Conservation (phyloP, 2,329 filamentous ascomycete species). For the Aureobasidium sp. region DNA sequence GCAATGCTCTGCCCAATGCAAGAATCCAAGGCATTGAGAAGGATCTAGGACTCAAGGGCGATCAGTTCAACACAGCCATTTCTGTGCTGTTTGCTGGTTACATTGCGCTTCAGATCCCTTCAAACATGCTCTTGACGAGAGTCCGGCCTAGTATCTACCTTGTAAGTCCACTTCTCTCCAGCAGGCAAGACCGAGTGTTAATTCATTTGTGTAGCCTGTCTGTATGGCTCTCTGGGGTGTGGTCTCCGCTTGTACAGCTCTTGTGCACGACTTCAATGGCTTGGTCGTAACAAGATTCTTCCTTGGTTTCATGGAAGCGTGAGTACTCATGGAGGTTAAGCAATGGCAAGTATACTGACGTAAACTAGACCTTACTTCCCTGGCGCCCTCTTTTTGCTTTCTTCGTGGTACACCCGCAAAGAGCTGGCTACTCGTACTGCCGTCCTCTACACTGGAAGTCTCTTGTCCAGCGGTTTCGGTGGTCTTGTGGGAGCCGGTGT, state of each 20-base stretch:
- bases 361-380: slow-evolving; percentile 2
- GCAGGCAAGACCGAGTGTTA: slow-evolving; percentile 25
- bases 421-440: slow-evolving; percentile 35
- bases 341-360: neutral
- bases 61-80: slow-evolving; percentile 50
- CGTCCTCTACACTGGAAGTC: slow-evolving; percentile 33
- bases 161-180: slow-evolving; percentile 41
- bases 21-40: slow-evolving; percentile 50
- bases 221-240: slow-evolving; percentile 51
- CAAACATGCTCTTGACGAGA: slow-evolving; percentile 45
- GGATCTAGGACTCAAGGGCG: slow-evolving; percentile 48
- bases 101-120: slow-evolving; percentile 48
- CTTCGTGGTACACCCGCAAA: slow-evolving; percentile 30
- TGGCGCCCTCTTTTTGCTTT: slow-evolving; percentile 29
- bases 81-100: slow-evolving; percentile 54
- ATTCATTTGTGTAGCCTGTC: neutral
- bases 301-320: slow-evolving; percentile 48
- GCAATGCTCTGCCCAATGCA: slow-evolving; percentile 54
- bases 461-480: slow-evolving; percentile 35
- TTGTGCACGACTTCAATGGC: slow-evolving; percentile 40
- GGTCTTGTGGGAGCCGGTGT: slow-evolving; percentile 36
- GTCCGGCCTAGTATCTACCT: neutral
- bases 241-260: slow-evolving; percentile 46
- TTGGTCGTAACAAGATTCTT: slow-evolving; percentile 48
- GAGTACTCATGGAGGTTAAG: neutral